Base-by-base conservation (phyloP, 257 asterid species). In the Ilex aquifolium region DNA sequence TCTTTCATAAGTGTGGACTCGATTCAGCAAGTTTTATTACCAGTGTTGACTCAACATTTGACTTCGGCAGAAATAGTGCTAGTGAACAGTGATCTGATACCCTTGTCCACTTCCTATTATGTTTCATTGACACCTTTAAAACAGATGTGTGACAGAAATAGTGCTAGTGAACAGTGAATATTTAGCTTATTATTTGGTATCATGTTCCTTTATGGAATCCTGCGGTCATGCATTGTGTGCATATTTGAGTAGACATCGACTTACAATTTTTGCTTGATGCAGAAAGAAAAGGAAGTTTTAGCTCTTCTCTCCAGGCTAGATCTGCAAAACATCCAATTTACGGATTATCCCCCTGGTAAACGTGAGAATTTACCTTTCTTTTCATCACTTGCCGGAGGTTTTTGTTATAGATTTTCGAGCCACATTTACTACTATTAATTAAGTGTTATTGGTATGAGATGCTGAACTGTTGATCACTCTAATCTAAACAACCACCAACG, bases 231-330 rank as follows among this genome's bases (percentile, higher is more conserved):
- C 40, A 31, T 21, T 69, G 21, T 63, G 32, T 58, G 56, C 54
- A 52, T 56, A 32, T n/a, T 14, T 32, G 53, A 40, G 50, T 62
- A 27, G 51, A 59, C 55, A 63, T 65, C 36, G 39, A 21, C 57
- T 31, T 62, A 15, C 31, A 46, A 64, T 65, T 59, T 32, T 40
- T 71, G 66, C 66, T 62, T 61, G 60, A 36, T 80, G 80, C 95
- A 92, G 99, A 82, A 76, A 67, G 99, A 92, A 72, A 87, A 60
- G 67, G 86, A 89, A 67, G 95, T 92, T 59, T 78, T 92, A 77
- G 91, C 91, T 68, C 95, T 92, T 73, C 91, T 92, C 56, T 89
- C 96, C 42, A 83, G 89, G 78, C 80, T 92, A 58, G 99, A 92
- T 82, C 67, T 85, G 80, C 82, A 81, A 68, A 85, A 82, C 46